Evolutionary conservation across 495 filamentous ascomycete genomes (phyloP).

Genomic region (Bathelium albidoporum): DNA sequence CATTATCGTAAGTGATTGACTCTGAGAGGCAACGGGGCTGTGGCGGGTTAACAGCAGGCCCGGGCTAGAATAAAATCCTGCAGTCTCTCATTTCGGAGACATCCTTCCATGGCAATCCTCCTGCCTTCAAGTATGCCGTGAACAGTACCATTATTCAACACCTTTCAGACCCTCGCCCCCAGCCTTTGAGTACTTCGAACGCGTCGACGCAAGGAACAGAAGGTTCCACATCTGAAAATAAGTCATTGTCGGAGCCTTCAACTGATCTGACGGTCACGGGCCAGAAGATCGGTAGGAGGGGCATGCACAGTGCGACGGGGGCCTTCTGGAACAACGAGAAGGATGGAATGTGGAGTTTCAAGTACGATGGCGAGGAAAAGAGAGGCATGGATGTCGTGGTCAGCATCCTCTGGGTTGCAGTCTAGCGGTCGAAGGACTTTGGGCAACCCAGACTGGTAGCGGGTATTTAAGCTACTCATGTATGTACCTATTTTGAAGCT

Average conservation of each 20-base stretch:
- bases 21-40: neutral
- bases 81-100: slow-evolving; percentile 76
- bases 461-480: neutral
- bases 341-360: slow-evolving; percentile 96
- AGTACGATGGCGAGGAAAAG: slow-evolving; percentile 74
- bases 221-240: slow-evolving; percentile 25
- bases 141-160: slow-evolving; percentile 99
- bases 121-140: slow-evolving; percentile 77
- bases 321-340: slow-evolving; percentile 97
- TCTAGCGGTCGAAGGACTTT: neutral
- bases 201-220: slow-evolving; percentile 6
- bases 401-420: slow-evolving; percentile 74
- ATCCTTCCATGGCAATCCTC: slow-evolving; percentile 33
- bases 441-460: neutral
- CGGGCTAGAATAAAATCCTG: slow-evolving; percentile 67
- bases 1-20: slow-evolving; percentile 65
- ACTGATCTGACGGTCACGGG: slow-evolving; percentile 20
- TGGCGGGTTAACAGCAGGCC: neutral
- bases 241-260: slow-evolving; percentile 17
- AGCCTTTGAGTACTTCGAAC: slow-evolving; percentile 4
- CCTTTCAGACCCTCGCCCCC: slow-evolving; percentile 37
- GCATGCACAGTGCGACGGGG: slow-evolving; percentile 91
- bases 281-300: slow-evolving; percentile 63
- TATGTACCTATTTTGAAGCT: neutral
- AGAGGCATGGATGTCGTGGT: slow-evolving; percentile 88